Conservation (phyloP, 2,329 filamentous ascomycete species). For the Eurotiales sp. region DNA sequence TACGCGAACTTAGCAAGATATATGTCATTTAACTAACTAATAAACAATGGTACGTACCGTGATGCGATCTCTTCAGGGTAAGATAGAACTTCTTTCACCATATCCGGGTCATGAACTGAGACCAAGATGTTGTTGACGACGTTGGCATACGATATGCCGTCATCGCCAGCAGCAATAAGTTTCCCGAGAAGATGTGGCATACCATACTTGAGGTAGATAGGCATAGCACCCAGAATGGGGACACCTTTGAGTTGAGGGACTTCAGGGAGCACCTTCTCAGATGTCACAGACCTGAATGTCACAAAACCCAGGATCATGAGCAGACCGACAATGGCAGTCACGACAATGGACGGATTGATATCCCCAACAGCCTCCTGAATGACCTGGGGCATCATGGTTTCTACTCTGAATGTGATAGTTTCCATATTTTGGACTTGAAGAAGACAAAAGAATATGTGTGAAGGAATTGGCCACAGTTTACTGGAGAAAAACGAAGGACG, state of each 20-base stretch:
- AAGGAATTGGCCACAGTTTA: no score
- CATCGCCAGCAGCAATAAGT: slow-evolving; percentile 7
- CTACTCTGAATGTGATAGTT: neutral
- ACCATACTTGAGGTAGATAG: slow-evolving; percentile 10
- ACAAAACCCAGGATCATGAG: slow-evolving; percentile 9
- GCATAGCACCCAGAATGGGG: slow-evolving; percentile 7
- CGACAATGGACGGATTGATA: slow-evolving; percentile 1
- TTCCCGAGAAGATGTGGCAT: slow-evolving; percentile 6
- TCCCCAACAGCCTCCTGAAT: neutral
- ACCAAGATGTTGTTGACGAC: slow-evolving; percentile 10
- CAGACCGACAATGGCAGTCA: slow-evolving; percentile 3
- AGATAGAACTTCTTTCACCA: slow-evolving; percentile 9
- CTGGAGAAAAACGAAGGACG: no score
- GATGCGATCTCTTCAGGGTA: slow-evolving; percentile 11
- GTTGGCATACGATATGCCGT: slow-evolving; percentile 10
- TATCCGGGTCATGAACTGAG: slow-evolving; percentile 7
- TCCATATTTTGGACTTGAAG: neutral
- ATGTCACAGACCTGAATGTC: slow-evolving; percentile 6
- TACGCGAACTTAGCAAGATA: neutral
- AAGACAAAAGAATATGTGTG: neutral
- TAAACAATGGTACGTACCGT: neutral
- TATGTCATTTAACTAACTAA: neutral
- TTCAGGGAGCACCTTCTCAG: slow-evolving; percentile 5
- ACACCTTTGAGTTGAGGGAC: slow-evolving; percentile 8
- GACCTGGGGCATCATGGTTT: neutral